Evolutionary conservation across 192 early-diverging fungal species (phyloP).

Genomic region (Entophlyctis helioformis): DNA sequence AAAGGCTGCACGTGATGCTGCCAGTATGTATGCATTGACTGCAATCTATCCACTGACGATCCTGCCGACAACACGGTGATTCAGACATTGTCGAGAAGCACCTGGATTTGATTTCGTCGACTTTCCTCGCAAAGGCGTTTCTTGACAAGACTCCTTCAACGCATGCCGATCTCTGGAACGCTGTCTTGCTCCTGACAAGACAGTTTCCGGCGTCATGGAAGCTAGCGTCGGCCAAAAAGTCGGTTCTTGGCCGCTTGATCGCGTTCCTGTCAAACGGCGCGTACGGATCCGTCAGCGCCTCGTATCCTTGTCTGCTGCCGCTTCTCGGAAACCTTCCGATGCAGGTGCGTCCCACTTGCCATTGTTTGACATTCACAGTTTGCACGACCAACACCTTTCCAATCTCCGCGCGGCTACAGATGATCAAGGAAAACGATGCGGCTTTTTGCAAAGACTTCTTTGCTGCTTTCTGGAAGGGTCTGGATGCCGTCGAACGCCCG

Average conservation of each 20-base stretch:
- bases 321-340: conserved; percentile 53
- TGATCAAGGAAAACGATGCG: no score
- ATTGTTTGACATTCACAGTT: no score
- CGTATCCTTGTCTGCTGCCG: conserved; percentile 70
- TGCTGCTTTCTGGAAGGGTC: not conserved
- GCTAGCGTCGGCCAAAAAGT: conserved; percentile 40
- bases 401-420: no score
- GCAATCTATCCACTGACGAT: not conserved
- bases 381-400: no score
- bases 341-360: conserved; percentile 26
- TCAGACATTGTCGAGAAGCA: conserved; percentile 27
- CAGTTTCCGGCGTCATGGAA: conserved; percentile 19
- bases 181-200: conserved; percentile 66
- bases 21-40: not conserved
- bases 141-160: conserved; percentile 58
- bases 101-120: conserved; percentile 32
- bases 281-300: conserved; percentile 47
- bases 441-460: no score
- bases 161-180: conserved; percentile 78
- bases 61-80: not conserved
- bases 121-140: conserved; percentile 56
- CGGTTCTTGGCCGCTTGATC: conserved; percentile 48
- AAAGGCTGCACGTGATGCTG: not conserved
- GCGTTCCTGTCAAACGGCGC: conserved; percentile 55
- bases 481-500: no score